A percentile compares a stretch with the other conserved stretches of the same genome.
Evolutionary conservation across 768 basidiomycete species (phyloP).

Genomic region (Exsudoporus frostii): DNA sequence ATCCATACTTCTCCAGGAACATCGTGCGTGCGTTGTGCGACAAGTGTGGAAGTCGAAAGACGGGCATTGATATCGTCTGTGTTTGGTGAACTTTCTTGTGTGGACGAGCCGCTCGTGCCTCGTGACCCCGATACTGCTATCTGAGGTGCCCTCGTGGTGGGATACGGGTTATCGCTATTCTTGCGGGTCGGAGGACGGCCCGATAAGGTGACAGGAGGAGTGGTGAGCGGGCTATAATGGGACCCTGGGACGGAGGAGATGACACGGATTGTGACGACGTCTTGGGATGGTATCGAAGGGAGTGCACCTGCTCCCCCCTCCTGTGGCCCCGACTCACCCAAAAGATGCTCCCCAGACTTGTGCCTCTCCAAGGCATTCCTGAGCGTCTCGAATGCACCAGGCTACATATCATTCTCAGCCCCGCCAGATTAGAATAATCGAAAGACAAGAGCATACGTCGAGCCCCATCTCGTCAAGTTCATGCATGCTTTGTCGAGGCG

Average conservation of each 20-base stretch:
- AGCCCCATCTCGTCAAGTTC: slow-evolving; percentile 53
- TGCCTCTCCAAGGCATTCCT: slow-evolving; percentile 52
- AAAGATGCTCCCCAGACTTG: slow-evolving; percentile 25
- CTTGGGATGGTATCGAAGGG: slow-evolving; percentile 3
- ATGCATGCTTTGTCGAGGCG: slow-evolving; percentile 26
- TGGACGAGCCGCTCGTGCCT: not conserved
- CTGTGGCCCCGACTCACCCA: not conserved
- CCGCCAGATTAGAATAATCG: not conserved
- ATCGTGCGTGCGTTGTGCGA: slow-evolving; percentile 29
- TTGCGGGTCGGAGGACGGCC: not conserved
- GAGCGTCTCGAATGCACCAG: slow-evolving; percentile 46
- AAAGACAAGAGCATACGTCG: slow-evolving; percentile 41
- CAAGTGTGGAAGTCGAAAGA: slow-evolving; percentile 16
- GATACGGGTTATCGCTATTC: slow-evolving; percentile 22
- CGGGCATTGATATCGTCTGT: not conserved
- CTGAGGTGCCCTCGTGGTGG: not conserved
- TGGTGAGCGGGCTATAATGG: slow-evolving; percentile 2
- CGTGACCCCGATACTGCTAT: slow-evolving; percentile 6
- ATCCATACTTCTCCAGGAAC: slow-evolving; percentile 57
- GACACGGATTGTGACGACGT: slow-evolving; percentile 12
- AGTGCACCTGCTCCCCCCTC: not conserved
- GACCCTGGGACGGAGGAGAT: not conserved
- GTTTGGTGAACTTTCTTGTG: slow-evolving; percentile 9
- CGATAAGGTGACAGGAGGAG: not conserved
- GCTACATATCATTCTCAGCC: slow-evolving; percentile 31